Evolutionary conservation across 495 filamentous ascomycete species (phyloP).

Genomic region (Penicillium mononematosum): DNA sequence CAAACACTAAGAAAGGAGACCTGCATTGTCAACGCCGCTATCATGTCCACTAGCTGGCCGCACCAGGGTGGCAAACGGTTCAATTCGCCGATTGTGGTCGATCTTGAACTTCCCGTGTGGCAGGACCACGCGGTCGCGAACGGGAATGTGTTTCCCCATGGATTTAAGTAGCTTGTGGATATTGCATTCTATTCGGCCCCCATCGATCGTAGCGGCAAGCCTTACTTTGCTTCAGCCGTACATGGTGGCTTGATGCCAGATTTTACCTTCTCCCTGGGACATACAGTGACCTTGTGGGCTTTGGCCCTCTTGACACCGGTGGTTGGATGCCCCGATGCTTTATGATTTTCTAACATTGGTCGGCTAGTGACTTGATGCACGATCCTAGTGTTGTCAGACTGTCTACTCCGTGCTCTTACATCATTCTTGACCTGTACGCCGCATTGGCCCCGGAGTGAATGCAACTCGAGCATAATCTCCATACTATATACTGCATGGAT

Average conservation of each 20-base stretch:
- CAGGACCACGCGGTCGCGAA: conserved; percentile 10
- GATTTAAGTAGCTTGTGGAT: neutral
- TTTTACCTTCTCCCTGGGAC: conserved; percentile 10
- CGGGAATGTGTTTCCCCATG: conserved; percentile 2
- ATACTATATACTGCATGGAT: neutral
- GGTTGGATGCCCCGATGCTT: conserved; percentile 24
- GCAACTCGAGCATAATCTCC: neutral
- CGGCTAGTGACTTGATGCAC: conserved; percentile 11
- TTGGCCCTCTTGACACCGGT: conserved; percentile 15
- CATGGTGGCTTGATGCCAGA: conserved; percentile 28
- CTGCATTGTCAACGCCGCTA: conserved; percentile 74
- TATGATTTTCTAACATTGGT: conserved; percentile 8
- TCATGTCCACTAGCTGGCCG: conserved; percentile 66
- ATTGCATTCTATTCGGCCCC: neutral
- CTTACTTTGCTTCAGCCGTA: conserved; percentile 1
- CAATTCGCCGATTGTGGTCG: conserved; percentile 75
- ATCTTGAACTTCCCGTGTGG: conserved; percentile 69
- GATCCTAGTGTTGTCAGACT: conserved; percentile 20
- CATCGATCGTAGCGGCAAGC: conserved; percentile 9
- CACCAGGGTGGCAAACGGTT: conserved; percentile 58
- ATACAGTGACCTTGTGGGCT: conserved; percentile 23
- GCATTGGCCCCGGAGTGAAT: neutral
- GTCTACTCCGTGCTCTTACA: conserved; percentile 19
- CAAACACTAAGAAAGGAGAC: conserved; percentile 61
- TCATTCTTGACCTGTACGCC: conserved; percentile 7